Evolutionary conservation across 164 flowering plant genomes (phyloP), one percentile per base, ranked within the genome.

Genomic region (Malania oleifera): DNA sequence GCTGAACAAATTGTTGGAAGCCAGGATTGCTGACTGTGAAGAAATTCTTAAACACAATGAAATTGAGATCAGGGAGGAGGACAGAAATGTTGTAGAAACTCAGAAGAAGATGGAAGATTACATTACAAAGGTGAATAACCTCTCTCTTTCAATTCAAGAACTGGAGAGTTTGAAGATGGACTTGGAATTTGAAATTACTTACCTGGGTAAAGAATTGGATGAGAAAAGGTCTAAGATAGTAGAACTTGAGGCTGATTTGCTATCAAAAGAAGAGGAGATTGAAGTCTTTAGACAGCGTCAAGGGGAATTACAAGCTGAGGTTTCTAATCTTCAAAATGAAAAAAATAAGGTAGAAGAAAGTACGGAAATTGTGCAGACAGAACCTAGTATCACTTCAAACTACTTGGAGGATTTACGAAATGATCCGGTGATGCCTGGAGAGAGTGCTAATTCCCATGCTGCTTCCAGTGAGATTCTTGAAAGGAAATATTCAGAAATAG

Each of bases 381-480:
- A 82, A 67, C 72, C 69, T 57, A 63, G 57, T 22, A 62, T 61
- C n/a, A 57, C 69, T 19, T 69, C 79, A 12, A 72, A 75, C 23
- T 69, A 79, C 68, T 65, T 83, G 75, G 80, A 78, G 67, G 82
- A 78, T 57, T 67, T 74, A 40, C 67, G 56, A 25, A 74, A 71
- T 57, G 86, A 85, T 57, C 26, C 77, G 20, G 54, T 44, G 51
- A 68, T 67, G 31, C 77, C 77, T 40, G 71, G 68, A 56, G 65
- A 58, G 76, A 77, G 71, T 59, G 48, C 81, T 67, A 77, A 80
- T 68, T 68, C 80, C 19, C 82, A 78, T 57, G 73, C 71, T 58
- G 70, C 86, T 49, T 79, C 77, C 11, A 80, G 72, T 43, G 80
- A 73, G 70, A 39, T 69, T 54, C 84, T 85, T 31, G 84, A 81